Conservation (phyloP, 305 asterid genomes). For the Fraxinus baroniana region DNA sequence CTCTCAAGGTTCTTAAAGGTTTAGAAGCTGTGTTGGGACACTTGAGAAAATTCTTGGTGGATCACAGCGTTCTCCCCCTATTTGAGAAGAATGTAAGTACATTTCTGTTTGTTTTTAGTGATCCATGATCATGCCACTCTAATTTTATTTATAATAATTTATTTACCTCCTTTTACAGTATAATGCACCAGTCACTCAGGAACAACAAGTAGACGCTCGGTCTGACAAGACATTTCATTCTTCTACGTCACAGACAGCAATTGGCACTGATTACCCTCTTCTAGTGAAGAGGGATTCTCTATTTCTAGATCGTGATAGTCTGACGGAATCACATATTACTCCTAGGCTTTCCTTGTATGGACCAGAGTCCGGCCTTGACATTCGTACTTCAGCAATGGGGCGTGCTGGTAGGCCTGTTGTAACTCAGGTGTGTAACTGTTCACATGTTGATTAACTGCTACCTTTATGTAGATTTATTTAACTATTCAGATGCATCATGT, state of each 20-base stretch:
- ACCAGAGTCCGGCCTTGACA: slow-evolving; percentile 56
- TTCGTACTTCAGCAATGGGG: slow-evolving; percentile 49
- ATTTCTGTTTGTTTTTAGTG: slow-evolving; percentile 14
- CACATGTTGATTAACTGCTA: neutral
- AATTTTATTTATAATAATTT: neutral
- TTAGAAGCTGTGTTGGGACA: slow-evolving; percentile 75
- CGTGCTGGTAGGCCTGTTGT: slow-evolving; percentile 66
- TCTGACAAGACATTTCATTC: slow-evolving; percentile 50
- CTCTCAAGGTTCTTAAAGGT: slow-evolving; percentile 68
- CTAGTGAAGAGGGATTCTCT: slow-evolving; percentile 58
- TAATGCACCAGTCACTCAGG: slow-evolving; percentile 49
- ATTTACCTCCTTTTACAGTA: slow-evolving; percentile 41
- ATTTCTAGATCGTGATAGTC: slow-evolving; percentile 62
- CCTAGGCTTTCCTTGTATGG: slow-evolving; percentile 58
- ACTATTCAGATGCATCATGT: neutral
- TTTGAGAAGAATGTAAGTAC: slow-evolving; percentile 74
- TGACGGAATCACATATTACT: slow-evolving; percentile 49
- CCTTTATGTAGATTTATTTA: no score
- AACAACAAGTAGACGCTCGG: slow-evolving; percentile 56
- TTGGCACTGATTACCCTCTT: slow-evolving; percentile 51
- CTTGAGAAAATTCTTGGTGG: slow-evolving; percentile 81
- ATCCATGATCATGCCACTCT: slow-evolving; percentile 3
- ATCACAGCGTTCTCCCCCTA: slow-evolving; percentile 74
- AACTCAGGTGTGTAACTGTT: slow-evolving; percentile 58
- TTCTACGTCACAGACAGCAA: slow-evolving; percentile 43